Evolutionary conservation across 257 asterid genomes (phyloP), one percentile per base, ranked within the genome.

Genomic region (Hygrophila difformis): DNA sequence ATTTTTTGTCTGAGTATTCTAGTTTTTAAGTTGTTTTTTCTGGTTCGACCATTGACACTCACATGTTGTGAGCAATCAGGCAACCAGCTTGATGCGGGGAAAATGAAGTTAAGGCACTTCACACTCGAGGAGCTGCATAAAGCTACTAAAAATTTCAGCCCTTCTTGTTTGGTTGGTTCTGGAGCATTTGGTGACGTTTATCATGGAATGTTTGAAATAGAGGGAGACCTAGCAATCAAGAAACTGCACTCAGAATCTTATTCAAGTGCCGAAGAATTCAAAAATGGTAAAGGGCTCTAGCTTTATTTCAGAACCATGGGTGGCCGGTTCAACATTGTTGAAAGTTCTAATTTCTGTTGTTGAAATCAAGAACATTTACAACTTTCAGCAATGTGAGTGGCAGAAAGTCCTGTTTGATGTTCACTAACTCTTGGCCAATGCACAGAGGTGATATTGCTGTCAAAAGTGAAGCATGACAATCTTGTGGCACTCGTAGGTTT

Each of bases 121-220:
- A 53, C 43, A n/a, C 42, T 74, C 29, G 78, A 73, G 59, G 89
- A 80, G 35, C 33, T 84, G 9, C 53, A 61, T 57, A 80, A 67
- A 60, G 89, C 93, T 18, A 77, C 95, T 8, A 47, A 81, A 12
- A 77, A 84, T 65, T 84, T 84, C 63, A 73, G 93, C 76, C 8
- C 45, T 24, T 72, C 52, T 6, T 74, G 67, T 59, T 57, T 77
- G 53, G 63, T 80, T 12, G 95, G 95, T 0, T 56, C 51, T 19
- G 95, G 93, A 18, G 87, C 86, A 10, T 84, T 75, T 63, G 89
- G 86, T 18, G 67, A 81, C 41, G 86, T 84, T 18, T 84, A 81
- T 51, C 20, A 57, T n/a, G 95, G 89, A 18, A 55, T 67, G 2
- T 77, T 84, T 46, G 73, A 56, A 5, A 47, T 4, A 5, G 69